Conservation (phyloP, 2,329 filamentous ascomycete genomes). For the Penicillium sp. region DNA sequence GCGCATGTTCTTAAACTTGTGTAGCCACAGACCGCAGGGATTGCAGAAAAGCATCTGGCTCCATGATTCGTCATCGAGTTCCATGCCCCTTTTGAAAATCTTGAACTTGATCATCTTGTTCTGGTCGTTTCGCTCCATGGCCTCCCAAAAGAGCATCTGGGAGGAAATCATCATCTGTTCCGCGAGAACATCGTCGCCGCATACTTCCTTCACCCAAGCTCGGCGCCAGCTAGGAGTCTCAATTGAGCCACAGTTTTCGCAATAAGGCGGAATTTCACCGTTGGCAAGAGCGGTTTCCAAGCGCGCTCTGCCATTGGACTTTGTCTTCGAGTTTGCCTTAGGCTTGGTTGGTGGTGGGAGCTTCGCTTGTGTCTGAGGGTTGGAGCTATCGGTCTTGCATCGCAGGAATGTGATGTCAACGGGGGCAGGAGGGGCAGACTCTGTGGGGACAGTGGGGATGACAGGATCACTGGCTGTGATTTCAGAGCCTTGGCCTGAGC, state of each 20-base stretch:
- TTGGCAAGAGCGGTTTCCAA: constrained; percentile 64
- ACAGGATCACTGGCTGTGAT: constrained; percentile 56
- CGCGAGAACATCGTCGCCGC: constrained; percentile 68
- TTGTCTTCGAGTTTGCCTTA: constrained; percentile 58
- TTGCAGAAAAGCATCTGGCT: constrained; percentile 82
- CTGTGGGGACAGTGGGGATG: constrained; percentile 16
- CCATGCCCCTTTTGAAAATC: constrained; percentile 72
- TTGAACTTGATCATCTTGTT: constrained; percentile 68
- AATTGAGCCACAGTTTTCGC: constrained; percentile 89
- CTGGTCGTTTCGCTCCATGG: constrained; percentile 63
- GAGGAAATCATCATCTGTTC: constrained; percentile 73
- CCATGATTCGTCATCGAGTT: constrained; percentile 69
- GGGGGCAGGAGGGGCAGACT: constrained; percentile 26
- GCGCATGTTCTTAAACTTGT: constrained; percentile 81
- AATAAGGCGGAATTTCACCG: constrained; percentile 85
- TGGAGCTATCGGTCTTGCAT: constrained; percentile 30
- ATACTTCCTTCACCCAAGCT: constrained; percentile 76
- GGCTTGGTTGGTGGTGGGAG: constrained; percentile 27
- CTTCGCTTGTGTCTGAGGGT: neutral
- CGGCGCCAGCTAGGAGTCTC: constrained; percentile 97
- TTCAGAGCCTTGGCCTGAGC: constrained; percentile 32
- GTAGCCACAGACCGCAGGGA: constrained; percentile 92
- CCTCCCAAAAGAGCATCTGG: constrained; percentile 71
- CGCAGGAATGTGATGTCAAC: constrained; percentile 46
- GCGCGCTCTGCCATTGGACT: constrained; percentile 64